phyloP scores from a whole-genome alignment of 1,284 basidiomycete genomes.

The Cutaneotrichosporon arboriforme region DNA sequence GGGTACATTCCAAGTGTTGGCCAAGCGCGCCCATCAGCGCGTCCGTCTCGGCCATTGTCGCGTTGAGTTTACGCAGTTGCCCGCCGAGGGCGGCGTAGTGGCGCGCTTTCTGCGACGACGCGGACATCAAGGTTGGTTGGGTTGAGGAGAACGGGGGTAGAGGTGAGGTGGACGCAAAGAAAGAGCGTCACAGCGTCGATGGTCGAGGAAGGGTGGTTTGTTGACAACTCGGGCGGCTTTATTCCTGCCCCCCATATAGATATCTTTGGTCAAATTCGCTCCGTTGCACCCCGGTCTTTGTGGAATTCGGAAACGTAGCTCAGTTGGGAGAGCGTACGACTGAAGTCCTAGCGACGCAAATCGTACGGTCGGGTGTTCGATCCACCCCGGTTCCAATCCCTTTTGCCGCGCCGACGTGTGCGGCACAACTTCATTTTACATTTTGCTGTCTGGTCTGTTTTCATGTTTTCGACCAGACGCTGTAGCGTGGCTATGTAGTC shows the following conservation, averaged over 20 bases:
- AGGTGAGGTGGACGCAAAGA: too few relatives aligned
- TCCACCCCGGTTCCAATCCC: too few relatives aligned
- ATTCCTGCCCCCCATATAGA: too few relatives aligned
- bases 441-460: too few relatives aligned
- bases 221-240: neutral
- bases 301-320: too few relatives aligned
- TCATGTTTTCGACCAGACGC: too few relatives aligned
- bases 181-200: neutral
- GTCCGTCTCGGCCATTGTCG: conserved; percentile 40
- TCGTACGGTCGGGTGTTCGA: too few relatives aligned
- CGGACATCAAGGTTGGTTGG: conserved; percentile 10
- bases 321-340: neutral
- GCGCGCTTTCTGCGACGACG: conserved; percentile 38
- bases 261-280: too few relatives aligned
- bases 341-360: neutral
- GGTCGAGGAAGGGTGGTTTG: neutral
- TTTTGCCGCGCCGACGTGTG: neutral
- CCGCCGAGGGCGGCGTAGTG: conserved; percentile 45
- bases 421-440: neutral
- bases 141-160: too few relatives aligned
- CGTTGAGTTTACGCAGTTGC: conserved; percentile 32
- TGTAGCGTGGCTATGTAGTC: too few relatives aligned
- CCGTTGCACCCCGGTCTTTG: too few relatives aligned
- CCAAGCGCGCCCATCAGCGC: conserved; percentile 34
- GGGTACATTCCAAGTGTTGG: conserved; percentile 37